Evolutionary conservation across 2,329 filamentous ascomycete genomes (phyloP).

Genomic region (Phialophora verrucosa): DNA sequence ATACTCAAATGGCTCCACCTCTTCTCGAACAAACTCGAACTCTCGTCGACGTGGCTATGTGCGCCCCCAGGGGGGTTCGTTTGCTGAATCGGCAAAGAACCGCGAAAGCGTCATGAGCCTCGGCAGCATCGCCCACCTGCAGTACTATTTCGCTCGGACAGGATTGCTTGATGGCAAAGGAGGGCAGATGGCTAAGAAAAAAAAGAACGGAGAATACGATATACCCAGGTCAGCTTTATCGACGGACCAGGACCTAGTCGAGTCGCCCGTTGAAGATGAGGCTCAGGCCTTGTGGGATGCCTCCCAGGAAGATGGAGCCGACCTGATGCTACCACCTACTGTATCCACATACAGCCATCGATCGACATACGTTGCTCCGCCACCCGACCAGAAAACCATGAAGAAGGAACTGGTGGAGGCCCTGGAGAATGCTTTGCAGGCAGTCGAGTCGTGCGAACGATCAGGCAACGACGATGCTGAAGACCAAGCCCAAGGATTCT

Average conservation of each 20-base stretch:
- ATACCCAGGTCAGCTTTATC: constrained; percentile 50
- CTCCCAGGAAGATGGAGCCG: constrained; percentile 69
- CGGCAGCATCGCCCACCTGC: constrained; percentile 94
- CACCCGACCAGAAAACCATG: constrained; percentile 80
- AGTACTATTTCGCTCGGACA: constrained; percentile 97
- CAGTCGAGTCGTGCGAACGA: constrained; percentile 56
- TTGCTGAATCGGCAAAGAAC: constrained; percentile 86
- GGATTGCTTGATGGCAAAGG: constrained; percentile 93
- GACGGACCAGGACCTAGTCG: constrained; percentile 45
- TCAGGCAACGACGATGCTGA: constrained; percentile 50
- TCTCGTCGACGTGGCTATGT: constrained; percentile 75
- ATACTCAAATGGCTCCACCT: constrained; percentile 51
- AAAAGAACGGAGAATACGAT: constrained; percentile 55
- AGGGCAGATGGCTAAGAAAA: constrained; percentile 76
- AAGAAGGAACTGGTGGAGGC: constrained; percentile 71
- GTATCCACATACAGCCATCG: constrained; percentile 93
- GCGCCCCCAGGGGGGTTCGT: constrained; percentile 83
- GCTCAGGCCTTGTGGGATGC: constrained; percentile 47
- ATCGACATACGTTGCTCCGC: constrained; percentile 79
- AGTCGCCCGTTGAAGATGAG: constrained; percentile 62
- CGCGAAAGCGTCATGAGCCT: constrained; percentile 95
- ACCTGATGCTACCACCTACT: constrained; percentile 90
- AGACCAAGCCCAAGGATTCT: constrained; percentile 67
- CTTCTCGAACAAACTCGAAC: constrained; percentile 51
- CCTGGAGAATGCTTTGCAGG: constrained; percentile 71